Conservation (phyloP, 306 rosid species). For the Inga laurina region DNA sequence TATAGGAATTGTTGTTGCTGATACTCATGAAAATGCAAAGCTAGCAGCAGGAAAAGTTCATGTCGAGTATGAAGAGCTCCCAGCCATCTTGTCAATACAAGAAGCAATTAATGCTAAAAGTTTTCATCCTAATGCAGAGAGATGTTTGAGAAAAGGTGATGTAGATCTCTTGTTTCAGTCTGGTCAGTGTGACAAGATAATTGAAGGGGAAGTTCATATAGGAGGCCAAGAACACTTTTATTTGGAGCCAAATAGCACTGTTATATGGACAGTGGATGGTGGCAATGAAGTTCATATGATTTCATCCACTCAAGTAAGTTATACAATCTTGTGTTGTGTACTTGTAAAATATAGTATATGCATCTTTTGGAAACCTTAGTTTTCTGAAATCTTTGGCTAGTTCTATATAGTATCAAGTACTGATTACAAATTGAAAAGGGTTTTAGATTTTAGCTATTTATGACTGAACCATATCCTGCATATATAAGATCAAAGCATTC, state of each 20-base stretch:
- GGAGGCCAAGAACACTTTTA: constrained; percentile 99
- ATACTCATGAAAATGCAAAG: constrained; percentile 95
- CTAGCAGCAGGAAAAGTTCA: constrained; percentile 69
- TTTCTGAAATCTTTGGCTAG: constrained; percentile 17
- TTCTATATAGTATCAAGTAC: background rate
- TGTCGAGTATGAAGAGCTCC: constrained; percentile 82
- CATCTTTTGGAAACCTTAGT: constrained; percentile 15
- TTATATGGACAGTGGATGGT: constrained; percentile 87
- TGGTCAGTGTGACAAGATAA: constrained; percentile 70
- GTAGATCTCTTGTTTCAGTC: constrained; percentile 82
- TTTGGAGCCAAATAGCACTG: constrained; percentile 83
- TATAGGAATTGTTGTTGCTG: constrained; percentile 93
- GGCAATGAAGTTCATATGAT: constrained; percentile 97
- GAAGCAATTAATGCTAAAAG: constrained; percentile 82
- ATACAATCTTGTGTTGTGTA: constrained; percentile 16
- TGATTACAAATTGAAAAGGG: constrained; percentile 2
- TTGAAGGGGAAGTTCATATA: constrained; percentile 84
- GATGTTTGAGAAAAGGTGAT: constrained; percentile 70
- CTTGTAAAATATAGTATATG: constrained; percentile 13
- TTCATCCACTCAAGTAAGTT: constrained; percentile 91
- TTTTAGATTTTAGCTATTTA: background rate
- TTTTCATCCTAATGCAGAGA: constrained; percentile 78
- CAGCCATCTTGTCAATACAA: constrained; percentile 76
- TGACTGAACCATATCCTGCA: constrained; percentile 22
- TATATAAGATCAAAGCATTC: background rate